Conservation (phyloP, 192 early-diverging fungal genomes). For the Backusella psychrophila region DNA sequence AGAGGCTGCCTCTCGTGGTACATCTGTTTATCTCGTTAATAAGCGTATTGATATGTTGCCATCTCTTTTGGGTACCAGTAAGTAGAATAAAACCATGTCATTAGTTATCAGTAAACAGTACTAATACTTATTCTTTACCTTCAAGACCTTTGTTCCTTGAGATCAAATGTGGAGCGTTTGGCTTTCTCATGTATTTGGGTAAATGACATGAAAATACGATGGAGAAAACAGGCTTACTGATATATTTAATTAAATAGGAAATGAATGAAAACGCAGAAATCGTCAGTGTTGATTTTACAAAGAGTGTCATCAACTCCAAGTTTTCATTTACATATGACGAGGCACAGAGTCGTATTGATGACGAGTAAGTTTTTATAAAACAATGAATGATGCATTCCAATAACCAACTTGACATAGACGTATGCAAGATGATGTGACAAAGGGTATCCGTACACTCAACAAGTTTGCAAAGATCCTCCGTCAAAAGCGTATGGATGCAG, state of each 20-base stretch:
- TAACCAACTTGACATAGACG: constrained; percentile 18
- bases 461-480: constrained; percentile 82
- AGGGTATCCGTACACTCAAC: constrained; percentile 69
- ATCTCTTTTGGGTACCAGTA: constrained; percentile 65
- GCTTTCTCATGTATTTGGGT: constrained; percentile 90
- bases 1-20: constrained; percentile 83
- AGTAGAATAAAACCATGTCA: background rate
- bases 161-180: constrained; percentile 85
- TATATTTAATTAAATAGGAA: constrained; percentile 31
- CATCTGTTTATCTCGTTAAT: constrained; percentile 93
- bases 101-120: background rate
- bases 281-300: constrained; percentile 80
- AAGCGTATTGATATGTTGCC: constrained; percentile 96
- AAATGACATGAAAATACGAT: constrained; percentile 4
- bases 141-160: constrained; percentile 73
- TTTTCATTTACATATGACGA: constrained; percentile 94
- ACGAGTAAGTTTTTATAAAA: constrained; percentile 49
- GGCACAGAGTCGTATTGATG: constrained; percentile 83
- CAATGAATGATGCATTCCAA: background rate
- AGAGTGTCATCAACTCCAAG: constrained; percentile 86
- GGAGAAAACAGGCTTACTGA: background rate
- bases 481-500: constrained; percentile 72
- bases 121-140: background rate
- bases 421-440: constrained; percentile 67
- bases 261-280: constrained; percentile 60